A percentile compares a stretch with the other conserved stretches of the same genome.
These are phyloP conservation scores for Kalmusia sp. DNA, from an alignment of 2,329 filamentous ascomycete species.

Conservation along the genomic window DNA sequence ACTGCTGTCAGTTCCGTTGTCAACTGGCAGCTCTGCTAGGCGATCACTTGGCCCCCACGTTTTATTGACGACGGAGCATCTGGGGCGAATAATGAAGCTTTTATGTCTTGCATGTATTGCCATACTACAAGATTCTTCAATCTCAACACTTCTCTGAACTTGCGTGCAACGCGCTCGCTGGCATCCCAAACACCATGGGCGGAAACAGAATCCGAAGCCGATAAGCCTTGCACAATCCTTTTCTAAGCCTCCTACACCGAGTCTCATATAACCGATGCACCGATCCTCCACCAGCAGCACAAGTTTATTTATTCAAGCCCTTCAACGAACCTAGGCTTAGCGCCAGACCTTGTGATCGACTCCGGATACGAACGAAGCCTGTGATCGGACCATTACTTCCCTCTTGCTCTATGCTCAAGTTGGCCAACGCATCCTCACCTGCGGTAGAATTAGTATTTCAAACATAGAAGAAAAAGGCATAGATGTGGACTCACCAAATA, in stretches of 20 bases:
- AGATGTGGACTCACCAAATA: conserved; percentile 80
- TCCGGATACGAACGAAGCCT: conserved; percentile 96
- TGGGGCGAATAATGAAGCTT: background rate
- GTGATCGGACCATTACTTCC: conserved; percentile 94
- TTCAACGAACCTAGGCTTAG: conserved; percentile 93
- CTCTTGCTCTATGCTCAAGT: conserved; percentile 97
- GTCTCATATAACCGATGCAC: background rate
- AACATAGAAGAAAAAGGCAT: background rate
- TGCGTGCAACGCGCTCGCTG: background rate
- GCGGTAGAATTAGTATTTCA: conserved; percentile 19
- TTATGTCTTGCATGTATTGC: background rate
- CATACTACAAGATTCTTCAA: background rate
- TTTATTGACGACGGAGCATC: no score
- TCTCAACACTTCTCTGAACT: background rate
- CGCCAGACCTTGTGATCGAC: conserved; percentile 92
- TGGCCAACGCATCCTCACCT: conserved; percentile 98
- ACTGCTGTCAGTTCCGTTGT: no score
- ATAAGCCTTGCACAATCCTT: no score
- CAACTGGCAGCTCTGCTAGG: no score
- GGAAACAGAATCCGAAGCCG: no score
- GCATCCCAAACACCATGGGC: background rate
- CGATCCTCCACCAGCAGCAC: conserved; percentile 17
- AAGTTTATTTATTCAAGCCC: conserved; percentile 71
- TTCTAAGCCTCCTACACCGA: background rate
- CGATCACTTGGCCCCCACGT: no score